Conservation (phyloP, 1,284 basidiomycete genomes). For the Ganoderma boninense region DNA sequence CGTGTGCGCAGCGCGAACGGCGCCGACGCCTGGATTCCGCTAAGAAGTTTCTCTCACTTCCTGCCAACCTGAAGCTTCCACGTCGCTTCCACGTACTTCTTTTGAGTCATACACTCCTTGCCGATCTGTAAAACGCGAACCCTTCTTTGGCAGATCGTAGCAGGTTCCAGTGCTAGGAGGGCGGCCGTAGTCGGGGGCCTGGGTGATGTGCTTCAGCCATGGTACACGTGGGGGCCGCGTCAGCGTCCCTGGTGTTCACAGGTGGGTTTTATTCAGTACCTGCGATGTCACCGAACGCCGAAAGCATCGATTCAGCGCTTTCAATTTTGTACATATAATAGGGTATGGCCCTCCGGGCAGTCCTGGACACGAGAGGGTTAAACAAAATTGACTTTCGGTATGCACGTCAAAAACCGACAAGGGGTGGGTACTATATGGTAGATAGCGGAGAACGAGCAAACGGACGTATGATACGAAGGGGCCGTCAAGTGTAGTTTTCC, state of each 20-base stretch:
- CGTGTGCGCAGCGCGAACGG: background rate
- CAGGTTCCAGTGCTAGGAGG: too few relatives aligned
- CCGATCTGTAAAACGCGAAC: background rate
- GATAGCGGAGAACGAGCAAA: too few relatives aligned
- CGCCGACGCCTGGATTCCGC: background rate
- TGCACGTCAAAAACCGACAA: too few relatives aligned
- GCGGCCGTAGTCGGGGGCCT: background rate
- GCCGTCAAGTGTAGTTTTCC: too few relatives aligned
- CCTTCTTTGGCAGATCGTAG: too few relatives aligned
- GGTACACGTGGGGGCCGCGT: background rate
- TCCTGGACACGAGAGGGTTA: too few relatives aligned
- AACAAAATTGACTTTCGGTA: too few relatives aligned
- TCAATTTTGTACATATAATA: background rate
- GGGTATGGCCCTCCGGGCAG: too few relatives aligned
- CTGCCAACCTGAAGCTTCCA: background rate
- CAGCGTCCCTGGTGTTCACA: background rate
- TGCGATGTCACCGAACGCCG: background rate
- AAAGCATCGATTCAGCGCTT: background rate
- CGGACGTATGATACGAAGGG: too few relatives aligned
- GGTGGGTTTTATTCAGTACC: background rate
- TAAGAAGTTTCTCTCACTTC: background rate
- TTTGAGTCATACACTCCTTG: background rate
- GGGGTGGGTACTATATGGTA: too few relatives aligned
- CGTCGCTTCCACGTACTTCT: background rate
- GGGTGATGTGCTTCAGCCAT: too few relatives aligned